phyloP scores from a whole-genome alignment of 495 filamentous ascomycete genomes.

The Aspergillus heteromorphus region DNA sequence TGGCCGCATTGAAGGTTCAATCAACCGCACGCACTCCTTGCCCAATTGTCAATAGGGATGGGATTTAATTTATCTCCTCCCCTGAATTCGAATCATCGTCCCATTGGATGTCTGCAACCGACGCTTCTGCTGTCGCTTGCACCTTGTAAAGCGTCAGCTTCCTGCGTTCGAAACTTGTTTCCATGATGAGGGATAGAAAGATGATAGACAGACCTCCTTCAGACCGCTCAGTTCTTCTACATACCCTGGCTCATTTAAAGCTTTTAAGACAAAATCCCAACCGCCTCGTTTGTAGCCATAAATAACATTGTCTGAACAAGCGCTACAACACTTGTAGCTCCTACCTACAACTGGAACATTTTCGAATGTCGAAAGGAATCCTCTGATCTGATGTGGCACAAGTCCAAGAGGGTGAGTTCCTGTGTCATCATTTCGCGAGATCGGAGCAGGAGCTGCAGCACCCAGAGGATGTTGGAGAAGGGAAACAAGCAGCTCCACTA shows the following conservation, averaged over 20 bases:
- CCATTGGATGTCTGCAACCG: slow-evolving; percentile 55
- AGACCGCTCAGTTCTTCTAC: slow-evolving; percentile 88
- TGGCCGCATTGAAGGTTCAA: not conserved
- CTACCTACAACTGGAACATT: slow-evolving; percentile 76
- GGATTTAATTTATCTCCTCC: slow-evolving; percentile 24
- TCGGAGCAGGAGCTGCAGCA: slow-evolving; percentile 55
- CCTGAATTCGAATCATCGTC: slow-evolving; percentile 52
- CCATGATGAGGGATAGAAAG: not conserved
- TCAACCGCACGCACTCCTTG: not conserved
- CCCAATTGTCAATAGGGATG: not conserved
- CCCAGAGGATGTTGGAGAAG: slow-evolving; percentile 76
- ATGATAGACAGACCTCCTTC: slow-evolving; percentile 59
- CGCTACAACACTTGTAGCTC: slow-evolving; percentile 87
- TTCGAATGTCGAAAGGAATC: slow-evolving; percentile 80
- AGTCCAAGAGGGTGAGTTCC: slow-evolving; percentile 77
- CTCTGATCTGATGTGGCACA: slow-evolving; percentile 89
- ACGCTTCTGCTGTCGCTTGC: slow-evolving; percentile 72
- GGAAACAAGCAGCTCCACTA: slow-evolving; percentile 85
- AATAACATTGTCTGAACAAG: slow-evolving; percentile 75
- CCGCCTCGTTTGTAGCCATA: slow-evolving; percentile 65
- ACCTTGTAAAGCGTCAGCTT: slow-evolving; percentile 37
- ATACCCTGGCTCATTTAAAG: slow-evolving; percentile 77
- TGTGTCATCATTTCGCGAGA: slow-evolving; percentile 46
- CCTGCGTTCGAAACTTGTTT: not conserved
- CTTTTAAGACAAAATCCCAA: slow-evolving; percentile 86